Conservation (phyloP, 768 basidiomycete genomes). For the Lactarius deliciosus region DNA sequence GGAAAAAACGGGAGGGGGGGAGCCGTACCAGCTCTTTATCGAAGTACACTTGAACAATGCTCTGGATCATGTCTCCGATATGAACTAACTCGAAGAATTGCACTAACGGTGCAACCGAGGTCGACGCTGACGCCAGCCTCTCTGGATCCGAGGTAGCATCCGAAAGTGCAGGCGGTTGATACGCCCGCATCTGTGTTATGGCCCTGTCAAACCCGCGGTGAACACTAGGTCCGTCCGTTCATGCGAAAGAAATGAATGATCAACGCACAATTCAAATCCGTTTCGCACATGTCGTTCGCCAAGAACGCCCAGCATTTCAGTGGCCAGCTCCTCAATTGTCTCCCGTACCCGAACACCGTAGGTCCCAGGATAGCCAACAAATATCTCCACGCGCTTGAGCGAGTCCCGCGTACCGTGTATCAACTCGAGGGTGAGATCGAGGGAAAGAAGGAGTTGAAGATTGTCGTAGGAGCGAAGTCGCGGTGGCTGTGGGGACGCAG, state of each 20-base stretch:
- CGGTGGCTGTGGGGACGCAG: constrained; percentile 32
- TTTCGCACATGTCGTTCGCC: constrained; percentile 75
- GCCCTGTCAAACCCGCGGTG: constrained; percentile 52
- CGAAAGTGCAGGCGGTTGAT: constrained; percentile 75
- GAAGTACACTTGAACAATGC: constrained; percentile 97
- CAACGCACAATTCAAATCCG: constrained; percentile 60
- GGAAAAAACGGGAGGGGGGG: neutral
- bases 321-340: constrained; percentile 92
- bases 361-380: constrained; percentile 80
- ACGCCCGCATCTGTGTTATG: constrained; percentile 84
- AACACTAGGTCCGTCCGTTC: neutral
- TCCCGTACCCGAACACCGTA: constrained; percentile 87
- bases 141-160: constrained; percentile 58
- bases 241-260: neutral
- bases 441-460: constrained; percentile 86
- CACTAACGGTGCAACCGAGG: constrained; percentile 78
- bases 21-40: constrained; percentile 84
- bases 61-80: constrained; percentile 95
- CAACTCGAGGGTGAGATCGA: constrained; percentile 87
- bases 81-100: constrained; percentile 99
- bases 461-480: constrained; percentile 41
- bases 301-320: constrained; percentile 75
- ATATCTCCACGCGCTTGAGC: constrained; percentile 90
- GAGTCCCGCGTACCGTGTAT: constrained; percentile 92
- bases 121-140: constrained; percentile 36